These are phyloP conservation scores for Leptoxyphium fumago DNA, from an alignment of 2,329 filamentous ascomycete genomes.

Conservation along the genomic window DNA sequence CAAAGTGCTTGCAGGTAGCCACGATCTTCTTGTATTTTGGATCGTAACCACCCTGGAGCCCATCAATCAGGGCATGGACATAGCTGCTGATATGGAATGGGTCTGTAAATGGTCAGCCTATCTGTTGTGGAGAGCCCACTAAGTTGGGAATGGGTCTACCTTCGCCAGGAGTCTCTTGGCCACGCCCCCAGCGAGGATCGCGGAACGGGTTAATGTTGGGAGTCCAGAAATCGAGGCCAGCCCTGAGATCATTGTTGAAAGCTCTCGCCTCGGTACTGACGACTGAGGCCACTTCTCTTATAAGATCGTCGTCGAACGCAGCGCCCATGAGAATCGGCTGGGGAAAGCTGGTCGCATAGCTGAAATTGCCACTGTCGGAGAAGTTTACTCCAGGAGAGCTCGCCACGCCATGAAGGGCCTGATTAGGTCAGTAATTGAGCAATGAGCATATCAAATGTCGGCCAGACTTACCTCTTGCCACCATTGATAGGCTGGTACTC, in stretches of 20 bases:
- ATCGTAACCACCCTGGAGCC: constrained; percentile 19
- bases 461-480: constrained; percentile 36
- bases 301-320: constrained; percentile 48
- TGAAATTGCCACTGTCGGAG: constrained; percentile 37
- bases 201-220: constrained; percentile 51
- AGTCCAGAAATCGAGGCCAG: constrained; percentile 46
- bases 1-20: constrained; percentile 34
- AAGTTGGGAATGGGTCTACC: constrained; percentile 1
- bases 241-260: constrained; percentile 45
- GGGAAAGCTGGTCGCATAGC: constrained; percentile 50
- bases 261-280: constrained; percentile 48
- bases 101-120: constrained; percentile 7
- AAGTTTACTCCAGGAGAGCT: constrained; percentile 40
- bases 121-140: constrained; percentile 1
- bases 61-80: constrained; percentile 19
- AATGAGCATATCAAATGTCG: constrained; percentile 37
- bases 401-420: constrained; percentile 49
- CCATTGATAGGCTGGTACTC: constrained; percentile 44
- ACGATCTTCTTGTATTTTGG: constrained; percentile 24
- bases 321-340: constrained; percentile 48
- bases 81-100: constrained; percentile 21
- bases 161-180: constrained; percentile 28
- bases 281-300: constrained; percentile 40
- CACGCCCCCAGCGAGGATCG: constrained; percentile 32
- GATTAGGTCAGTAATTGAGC: constrained; percentile 21